phyloP scores from a whole-genome alignment of 345 rosid genomes.

The Bruguiera sexangula region DNA sequence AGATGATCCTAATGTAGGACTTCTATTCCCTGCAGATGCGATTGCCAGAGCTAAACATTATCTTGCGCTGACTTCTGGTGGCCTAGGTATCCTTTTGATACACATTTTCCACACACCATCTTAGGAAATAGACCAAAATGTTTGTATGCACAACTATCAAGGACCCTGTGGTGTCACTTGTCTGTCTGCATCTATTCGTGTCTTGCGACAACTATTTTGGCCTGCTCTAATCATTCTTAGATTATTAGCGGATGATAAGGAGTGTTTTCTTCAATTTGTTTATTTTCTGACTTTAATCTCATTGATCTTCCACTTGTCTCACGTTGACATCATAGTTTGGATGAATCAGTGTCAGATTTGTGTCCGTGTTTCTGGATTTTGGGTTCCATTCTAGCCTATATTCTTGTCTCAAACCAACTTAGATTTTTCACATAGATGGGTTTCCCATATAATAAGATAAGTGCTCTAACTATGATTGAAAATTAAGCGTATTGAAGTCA shows the following conservation, averaged over 20 bases:
- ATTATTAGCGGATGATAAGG: background rate
- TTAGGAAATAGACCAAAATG: conserved; percentile 4
- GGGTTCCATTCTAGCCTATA: background rate
- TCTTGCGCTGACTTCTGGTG: conserved; percentile 77
- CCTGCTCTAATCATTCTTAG: background rate
- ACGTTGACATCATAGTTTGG: background rate
- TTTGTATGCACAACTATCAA: background rate
- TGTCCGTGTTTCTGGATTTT: background rate
- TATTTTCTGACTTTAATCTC: background rate
- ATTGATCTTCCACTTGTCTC: background rate
- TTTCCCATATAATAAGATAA: background rate
- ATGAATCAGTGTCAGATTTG: no score
- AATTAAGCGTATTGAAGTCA: background rate
- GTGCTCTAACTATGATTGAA: no score
- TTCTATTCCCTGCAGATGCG: conserved; percentile 90
- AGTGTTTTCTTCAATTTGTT: background rate
- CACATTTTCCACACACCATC: background rate
- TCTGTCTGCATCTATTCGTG: background rate
- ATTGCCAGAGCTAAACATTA: conserved; percentile 94
- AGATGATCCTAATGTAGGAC: conserved; percentile 91
- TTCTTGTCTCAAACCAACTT: background rate
- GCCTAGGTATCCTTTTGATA: conserved; percentile 62
- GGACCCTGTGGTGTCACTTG: background rate
- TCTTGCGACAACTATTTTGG: background rate
- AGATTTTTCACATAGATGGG: background rate